Conservation (phyloP, 805 yeast species). For the Saturnispora dispora region DNA sequence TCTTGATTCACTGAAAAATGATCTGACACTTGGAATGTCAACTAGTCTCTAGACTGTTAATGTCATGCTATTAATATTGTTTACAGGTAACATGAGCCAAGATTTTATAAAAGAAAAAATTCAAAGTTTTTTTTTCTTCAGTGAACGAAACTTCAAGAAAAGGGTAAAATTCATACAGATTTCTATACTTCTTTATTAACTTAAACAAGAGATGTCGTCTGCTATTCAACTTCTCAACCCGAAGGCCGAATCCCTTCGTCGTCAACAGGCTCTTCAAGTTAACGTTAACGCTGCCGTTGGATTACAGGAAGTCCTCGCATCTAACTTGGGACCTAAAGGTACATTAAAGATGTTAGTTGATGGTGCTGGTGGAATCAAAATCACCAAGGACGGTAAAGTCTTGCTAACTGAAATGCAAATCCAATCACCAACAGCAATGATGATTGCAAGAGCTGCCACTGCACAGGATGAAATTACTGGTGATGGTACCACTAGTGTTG, state of each 20-base stretch:
- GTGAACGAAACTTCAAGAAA: background rate
- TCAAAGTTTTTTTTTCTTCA: background rate
- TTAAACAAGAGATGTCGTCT: slow-evolving; percentile 30
- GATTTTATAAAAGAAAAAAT: background rate
- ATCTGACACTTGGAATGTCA: background rate
- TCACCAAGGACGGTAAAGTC: slow-evolving; percentile 96
- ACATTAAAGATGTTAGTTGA: slow-evolving; percentile 94
- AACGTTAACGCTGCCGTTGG: slow-evolving; percentile 97
- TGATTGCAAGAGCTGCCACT: slow-evolving; percentile 94
- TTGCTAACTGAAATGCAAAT: slow-evolving; percentile 93
- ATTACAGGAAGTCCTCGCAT: slow-evolving; percentile 80
- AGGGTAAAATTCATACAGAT: background rate
- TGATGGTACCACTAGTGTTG: slow-evolving; percentile 96
- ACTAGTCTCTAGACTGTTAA: background rate
- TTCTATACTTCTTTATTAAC: background rate
- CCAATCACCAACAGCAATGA: slow-evolving; percentile 80
- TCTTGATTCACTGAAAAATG: background rate
- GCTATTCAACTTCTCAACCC: slow-evolving; percentile 88
- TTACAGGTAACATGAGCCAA: background rate
- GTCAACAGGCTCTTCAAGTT: slow-evolving; percentile 91
- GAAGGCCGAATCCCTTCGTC: slow-evolving; percentile 92
- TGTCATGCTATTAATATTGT: background rate
- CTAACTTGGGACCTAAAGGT: slow-evolving; percentile 95
- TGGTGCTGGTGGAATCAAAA: slow-evolving; percentile 90
- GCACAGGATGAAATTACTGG: slow-evolving; percentile 99